These are phyloP conservation scores for Cicer cuneatum DNA, from an alignment of 306 rosid genomes.

Conservation along the genomic window DNA sequence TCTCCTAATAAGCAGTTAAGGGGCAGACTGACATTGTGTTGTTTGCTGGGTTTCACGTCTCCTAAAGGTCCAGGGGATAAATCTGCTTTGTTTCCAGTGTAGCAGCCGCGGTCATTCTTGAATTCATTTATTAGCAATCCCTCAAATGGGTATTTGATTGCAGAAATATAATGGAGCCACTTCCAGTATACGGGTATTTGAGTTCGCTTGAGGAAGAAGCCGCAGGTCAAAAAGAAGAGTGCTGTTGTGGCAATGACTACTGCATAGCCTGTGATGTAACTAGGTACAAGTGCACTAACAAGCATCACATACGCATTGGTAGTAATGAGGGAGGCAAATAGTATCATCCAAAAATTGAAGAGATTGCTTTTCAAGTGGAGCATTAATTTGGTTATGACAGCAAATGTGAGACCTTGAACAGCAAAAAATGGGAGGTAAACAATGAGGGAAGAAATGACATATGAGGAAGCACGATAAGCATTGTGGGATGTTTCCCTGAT, in stretches of 20 bases:
- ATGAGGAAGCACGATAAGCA: constrained; percentile 89
- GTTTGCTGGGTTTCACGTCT: constrained; percentile 44
- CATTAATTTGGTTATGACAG: constrained; percentile 62
- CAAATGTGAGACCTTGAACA: constrained; percentile 86
- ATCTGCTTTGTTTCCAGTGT: constrained; percentile 56
- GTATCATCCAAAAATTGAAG: constrained; percentile 68
- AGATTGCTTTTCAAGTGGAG: constrained; percentile 61
- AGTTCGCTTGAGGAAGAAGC: constrained; percentile 75
- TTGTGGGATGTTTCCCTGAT: constrained; percentile 87
- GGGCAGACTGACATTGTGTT: constrained; percentile 36
- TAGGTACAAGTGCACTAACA: constrained; percentile 91
- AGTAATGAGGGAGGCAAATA: constrained; percentile 79
- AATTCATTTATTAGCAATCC: constrained; percentile 83
- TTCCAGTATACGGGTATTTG: constrained; percentile 69
- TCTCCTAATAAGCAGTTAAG: constrained; percentile 65
- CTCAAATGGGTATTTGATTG: constrained; percentile 91
- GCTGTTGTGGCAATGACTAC: constrained; percentile 92
- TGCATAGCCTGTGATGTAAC: constrained; percentile 89
- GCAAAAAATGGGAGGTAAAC: constrained; percentile 93
- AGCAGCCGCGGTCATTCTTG: constrained; percentile 59
- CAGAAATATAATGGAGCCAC: constrained; percentile 90
- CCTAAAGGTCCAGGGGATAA: constrained; percentile 80
- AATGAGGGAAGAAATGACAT: constrained; percentile 75
- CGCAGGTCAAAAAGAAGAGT: constrained; percentile 86
- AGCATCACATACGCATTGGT: constrained; percentile 92